Percentiles rank a stretch among this genome's conserved stretches.
These are phyloP conservation scores for Salisapilia sapeloensis DNA, from an alignment of 352 stramenopile species.

Conservation along the genomic window DNA sequence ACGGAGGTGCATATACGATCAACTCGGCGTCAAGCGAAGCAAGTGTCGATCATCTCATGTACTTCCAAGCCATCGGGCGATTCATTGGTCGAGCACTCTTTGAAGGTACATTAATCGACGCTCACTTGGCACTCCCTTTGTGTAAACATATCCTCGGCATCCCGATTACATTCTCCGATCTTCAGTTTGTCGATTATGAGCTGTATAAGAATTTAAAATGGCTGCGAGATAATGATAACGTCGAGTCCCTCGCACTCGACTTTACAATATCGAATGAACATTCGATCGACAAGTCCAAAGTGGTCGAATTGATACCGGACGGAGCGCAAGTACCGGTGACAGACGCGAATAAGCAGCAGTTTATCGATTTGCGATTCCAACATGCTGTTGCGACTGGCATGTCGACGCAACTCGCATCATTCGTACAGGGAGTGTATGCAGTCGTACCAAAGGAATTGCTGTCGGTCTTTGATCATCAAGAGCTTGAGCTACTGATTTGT, in stretches of 20 bases:
- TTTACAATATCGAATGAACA: conserved; percentile 68
- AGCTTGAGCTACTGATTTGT: conserved; percentile 96
- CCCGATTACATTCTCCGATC: conserved; percentile 80
- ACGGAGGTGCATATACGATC: conserved; percentile 68
- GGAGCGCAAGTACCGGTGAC: conserved; percentile 90
- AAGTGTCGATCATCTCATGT: conserved; percentile 78
- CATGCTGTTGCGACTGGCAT: conserved; percentile 72
- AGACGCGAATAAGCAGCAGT: conserved; percentile 95
- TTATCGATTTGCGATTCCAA: conserved; percentile 87
- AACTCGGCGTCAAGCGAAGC: conserved; percentile 69
- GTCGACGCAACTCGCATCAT: conserved; percentile 83
- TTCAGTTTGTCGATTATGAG: conserved; percentile 82
- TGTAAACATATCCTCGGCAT: conserved; percentile 84
- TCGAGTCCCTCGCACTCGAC: conserved; percentile 64
- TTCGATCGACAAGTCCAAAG: conserved; percentile 51
- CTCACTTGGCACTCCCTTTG: conserved; percentile 66
- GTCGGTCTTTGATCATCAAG: conserved; percentile 93
- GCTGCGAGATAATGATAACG: conserved; percentile 58
- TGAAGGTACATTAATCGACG: conserved; percentile 76
- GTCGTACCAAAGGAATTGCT: conserved; percentile 89
- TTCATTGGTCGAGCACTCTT: conserved; percentile 80
- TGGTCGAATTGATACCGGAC: conserved; percentile 91
- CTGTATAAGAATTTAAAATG: conserved; percentile 77
- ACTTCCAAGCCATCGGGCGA: conserved; percentile 77
- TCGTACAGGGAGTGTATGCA: conserved; percentile 93